phyloP scores from a whole-genome alignment of 2,329 filamentous ascomycete genomes.

The Helotiales sp. region DNA sequence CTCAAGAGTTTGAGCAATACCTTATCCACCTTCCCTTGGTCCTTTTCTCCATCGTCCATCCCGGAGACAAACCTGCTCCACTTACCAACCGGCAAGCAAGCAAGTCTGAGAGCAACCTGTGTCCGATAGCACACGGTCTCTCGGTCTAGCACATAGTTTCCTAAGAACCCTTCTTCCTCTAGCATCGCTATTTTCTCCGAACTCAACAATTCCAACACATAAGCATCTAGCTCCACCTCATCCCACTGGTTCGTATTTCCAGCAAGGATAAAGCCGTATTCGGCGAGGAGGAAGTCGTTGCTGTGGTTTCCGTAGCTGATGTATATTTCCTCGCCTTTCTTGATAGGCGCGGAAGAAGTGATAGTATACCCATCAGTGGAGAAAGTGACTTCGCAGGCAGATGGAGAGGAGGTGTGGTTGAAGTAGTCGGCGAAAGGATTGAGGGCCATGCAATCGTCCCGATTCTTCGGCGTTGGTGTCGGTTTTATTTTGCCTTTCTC shows the following conservation, averaged over 20 bases:
- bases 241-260: slow-evolving; percentile 39
- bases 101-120: slow-evolving; percentile 55
- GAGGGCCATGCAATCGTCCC: slow-evolving; percentile 68
- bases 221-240: slow-evolving; percentile 38
- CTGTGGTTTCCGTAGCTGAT: slow-evolving; percentile 73
- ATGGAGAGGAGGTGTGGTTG: slow-evolving; percentile 54
- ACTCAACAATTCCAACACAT: slow-evolving; percentile 37
- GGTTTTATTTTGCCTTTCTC: slow-evolving; percentile 17
- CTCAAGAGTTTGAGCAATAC: slow-evolving; percentile 44
- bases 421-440: slow-evolving; percentile 77
- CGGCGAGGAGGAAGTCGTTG: slow-evolving; percentile 74
- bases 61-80: slow-evolving; percentile 55
- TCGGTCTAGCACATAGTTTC: slow-evolving; percentile 56
- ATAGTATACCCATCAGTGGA: slow-evolving; percentile 59
- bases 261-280: slow-evolving; percentile 54
- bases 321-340: slow-evolving; percentile 66
- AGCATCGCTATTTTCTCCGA: slow-evolving; percentile 46
- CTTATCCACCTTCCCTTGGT: slow-evolving; percentile 48
- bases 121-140: slow-evolving; percentile 59
- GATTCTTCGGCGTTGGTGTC: slow-evolving; percentile 42
- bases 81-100: slow-evolving; percentile 44
- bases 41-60: slow-evolving; percentile 51
- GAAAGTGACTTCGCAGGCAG: slow-evolving; percentile 53
- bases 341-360: slow-evolving; percentile 55
- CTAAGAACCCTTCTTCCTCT: slow-evolving; percentile 54